Conservation (phyloP, 768 basidiomycete species). For the Kwoniella sp. region DNA sequence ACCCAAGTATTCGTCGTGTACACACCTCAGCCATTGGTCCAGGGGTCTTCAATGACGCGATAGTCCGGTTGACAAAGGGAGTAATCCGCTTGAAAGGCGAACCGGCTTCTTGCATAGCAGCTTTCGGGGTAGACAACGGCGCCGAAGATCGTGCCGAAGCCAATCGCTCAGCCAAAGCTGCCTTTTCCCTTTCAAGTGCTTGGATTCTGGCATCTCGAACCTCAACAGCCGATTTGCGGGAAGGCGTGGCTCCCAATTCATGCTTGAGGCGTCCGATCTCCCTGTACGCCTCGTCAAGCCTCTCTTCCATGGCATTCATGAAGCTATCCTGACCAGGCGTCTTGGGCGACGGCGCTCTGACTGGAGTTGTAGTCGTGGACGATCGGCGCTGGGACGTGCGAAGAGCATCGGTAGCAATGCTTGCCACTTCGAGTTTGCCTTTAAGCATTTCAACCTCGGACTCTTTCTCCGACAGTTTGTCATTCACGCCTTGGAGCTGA, state of each 20-base stretch:
- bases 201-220: slow-evolving; percentile 33
- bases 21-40: slow-evolving; percentile 40
- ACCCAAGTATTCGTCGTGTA: not conserved
- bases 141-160: not conserved
- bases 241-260: slow-evolving; percentile 28
- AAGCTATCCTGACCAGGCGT: slow-evolving; percentile 15
- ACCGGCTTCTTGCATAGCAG: slow-evolving; percentile 13
- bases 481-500: slow-evolving; percentile 18
- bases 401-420: slow-evolving; percentile 10
- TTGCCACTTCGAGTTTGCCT: slow-evolving; percentile 22
- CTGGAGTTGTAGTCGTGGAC: not conserved
- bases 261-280: slow-evolving; percentile 43
- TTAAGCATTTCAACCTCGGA: slow-evolving; percentile 26
- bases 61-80: slow-evolving; percentile 33
- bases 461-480: slow-evolving; percentile 21
- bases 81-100: slow-evolving; percentile 34
- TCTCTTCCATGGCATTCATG: slow-evolving; percentile 30
- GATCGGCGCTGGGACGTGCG: slow-evolving; percentile 14
- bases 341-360: not conserved
- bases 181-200: slow-evolving; percentile 43
- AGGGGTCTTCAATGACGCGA: slow-evolving; percentile 35
- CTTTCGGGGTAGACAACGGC: not conserved
- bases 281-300: slow-evolving; percentile 39
- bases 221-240: slow-evolving; percentile 31
- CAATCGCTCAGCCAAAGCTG: slow-evolving; percentile 30